These are phyloP conservation scores for Scenedesmus sp. DNA, from an alignment of 163 green algal genomes.

Conservation along the genomic window DNA sequence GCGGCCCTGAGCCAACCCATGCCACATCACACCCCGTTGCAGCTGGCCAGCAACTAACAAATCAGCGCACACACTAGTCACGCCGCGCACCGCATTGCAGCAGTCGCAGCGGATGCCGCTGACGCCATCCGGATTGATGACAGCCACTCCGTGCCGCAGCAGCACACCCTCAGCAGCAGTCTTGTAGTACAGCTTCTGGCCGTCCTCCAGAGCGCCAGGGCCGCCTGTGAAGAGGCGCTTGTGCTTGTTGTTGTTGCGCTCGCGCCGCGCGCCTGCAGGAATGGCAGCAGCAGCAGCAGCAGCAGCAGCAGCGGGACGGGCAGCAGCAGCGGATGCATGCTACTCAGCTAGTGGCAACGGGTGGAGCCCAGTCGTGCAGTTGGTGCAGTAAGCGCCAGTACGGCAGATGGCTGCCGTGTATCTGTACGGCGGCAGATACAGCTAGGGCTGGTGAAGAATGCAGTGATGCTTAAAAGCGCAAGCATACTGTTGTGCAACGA, in stretches of 20 bases:
- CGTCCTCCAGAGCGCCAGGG: constrained; percentile 66
- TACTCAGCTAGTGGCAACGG: background rate
- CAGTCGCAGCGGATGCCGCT: constrained; percentile 85
- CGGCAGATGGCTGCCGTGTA: too few species aligned
- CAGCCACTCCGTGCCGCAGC: constrained; percentile 65
- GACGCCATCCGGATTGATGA: constrained; percentile 58
- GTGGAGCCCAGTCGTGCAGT: too few species aligned
- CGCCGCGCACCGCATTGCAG: constrained; percentile 65
- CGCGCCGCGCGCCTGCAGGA: constrained; percentile 32
- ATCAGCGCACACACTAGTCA: background rate
- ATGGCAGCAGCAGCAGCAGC: background rate
- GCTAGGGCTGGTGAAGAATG: too few species aligned
- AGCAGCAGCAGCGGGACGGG: background rate
- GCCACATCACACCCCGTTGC: too few species aligned
- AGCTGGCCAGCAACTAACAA: too few species aligned
- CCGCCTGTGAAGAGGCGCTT: constrained; percentile 83
- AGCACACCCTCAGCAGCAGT: constrained; percentile 63
- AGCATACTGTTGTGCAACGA: too few species aligned
- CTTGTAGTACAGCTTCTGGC: constrained; percentile 57
- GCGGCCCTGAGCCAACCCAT: too few species aligned
- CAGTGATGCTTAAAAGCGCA: too few species aligned
- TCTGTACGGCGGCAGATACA: too few species aligned
- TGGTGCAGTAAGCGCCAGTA: too few species aligned
- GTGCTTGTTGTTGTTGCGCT: constrained; percentile 83
- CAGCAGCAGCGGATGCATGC: background rate